Conservation (phyloP, 768 basidiomycete species). For the Auricularia heimuer region DNA sequence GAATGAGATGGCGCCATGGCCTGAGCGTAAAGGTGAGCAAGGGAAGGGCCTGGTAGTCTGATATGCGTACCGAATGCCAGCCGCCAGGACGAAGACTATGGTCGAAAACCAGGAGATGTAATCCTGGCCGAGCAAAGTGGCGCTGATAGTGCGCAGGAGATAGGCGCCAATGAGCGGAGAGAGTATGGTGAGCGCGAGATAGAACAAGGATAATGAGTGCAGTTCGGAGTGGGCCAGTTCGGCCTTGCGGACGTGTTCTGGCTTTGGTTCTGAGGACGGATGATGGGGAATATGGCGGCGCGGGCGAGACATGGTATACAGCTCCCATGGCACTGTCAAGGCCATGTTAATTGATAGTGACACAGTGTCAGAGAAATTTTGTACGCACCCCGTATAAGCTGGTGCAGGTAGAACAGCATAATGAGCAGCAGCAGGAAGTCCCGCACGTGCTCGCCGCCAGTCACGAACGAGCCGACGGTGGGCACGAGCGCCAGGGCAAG, state of each 20-base stretch:
- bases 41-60: background rate
- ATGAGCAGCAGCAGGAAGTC: background rate
- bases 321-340: background rate
- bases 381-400: background rate
- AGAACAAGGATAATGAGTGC: background rate
- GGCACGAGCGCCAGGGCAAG: background rate
- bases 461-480: background rate
- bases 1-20: background rate
- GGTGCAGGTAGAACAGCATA: background rate
- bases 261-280: background rate
- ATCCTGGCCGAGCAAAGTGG: background rate
- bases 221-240: background rate
- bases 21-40: background rate
- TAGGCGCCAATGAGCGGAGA: background rate
- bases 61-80: background rate
- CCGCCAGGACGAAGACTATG: background rate
- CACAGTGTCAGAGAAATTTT: too few relatives aligned
- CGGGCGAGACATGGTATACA: background rate
- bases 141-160: background rate
- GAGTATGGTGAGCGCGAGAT: background rate
- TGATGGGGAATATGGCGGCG: background rate
- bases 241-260: background rate
- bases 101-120: constrained; percentile 2
- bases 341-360: background rate
- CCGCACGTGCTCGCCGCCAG: background rate